Percentiles rank a stretch among this genome's conserved stretches.
Evolutionary conservation across 176 grass and related monocot genomes (phyloP).

Genomic region (Carex cristatella): DNA sequence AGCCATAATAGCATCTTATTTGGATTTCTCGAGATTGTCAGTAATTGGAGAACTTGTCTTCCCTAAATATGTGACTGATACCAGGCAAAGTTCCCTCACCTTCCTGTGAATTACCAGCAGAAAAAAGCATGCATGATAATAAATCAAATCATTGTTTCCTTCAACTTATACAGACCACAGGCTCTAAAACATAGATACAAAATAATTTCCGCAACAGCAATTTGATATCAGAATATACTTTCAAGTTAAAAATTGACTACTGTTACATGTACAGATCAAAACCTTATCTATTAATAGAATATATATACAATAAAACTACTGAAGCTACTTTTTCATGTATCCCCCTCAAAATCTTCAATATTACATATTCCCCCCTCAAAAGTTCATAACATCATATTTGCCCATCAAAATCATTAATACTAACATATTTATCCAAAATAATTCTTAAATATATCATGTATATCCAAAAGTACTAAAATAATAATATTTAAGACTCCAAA

Average conservation of each 20-base stretch:
- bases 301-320: no score
- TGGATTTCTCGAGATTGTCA: constrained; percentile 41
- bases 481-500: no score
- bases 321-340: no score
- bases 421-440: no score
- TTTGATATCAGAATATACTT: background rate
- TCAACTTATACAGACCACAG: background rate
- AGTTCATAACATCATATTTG: no score
- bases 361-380: no score
- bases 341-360: no score
- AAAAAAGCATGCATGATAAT: background rate
- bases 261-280: background rate
- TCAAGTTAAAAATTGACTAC: background rate
- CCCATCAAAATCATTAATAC: no score
- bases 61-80: constrained; percentile 35
- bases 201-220: background rate
- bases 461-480: no score
- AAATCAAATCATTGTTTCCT: background rate
- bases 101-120: constrained; percentile 37
- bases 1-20: constrained; percentile 30
- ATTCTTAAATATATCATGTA: no score
- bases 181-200: background rate
- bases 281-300: background rate
- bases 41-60: constrained; percentile 39
- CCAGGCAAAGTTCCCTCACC: constrained; percentile 46